Conservation (phyloP, 2,329 filamentous ascomycete genomes). For the Samsoniella hepiali region DNA sequence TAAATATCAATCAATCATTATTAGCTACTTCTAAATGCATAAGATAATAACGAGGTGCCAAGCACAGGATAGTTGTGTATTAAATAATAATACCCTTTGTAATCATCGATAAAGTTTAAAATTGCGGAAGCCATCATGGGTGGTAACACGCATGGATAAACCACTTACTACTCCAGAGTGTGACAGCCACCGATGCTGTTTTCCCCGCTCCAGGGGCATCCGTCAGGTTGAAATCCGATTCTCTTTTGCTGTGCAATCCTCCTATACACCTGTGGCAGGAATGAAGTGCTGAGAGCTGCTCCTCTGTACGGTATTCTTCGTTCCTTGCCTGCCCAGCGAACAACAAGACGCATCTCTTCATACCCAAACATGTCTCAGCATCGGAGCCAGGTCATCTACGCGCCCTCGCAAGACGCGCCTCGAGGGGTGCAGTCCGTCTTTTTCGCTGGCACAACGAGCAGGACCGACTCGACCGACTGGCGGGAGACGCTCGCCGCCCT, state of each 20-base stretch:
- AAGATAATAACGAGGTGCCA: too few relatives aligned
- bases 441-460: constrained; percentile 54
- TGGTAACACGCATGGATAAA: too few relatives aligned
- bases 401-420: constrained; percentile 25
- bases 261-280: neutral
- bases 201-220: too few relatives aligned
- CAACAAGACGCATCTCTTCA: neutral
- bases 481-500: constrained; percentile 39
- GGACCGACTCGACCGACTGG: constrained; percentile 42
- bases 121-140: too few relatives aligned
- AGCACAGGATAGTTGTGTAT: too few relatives aligned
- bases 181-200: too few relatives aligned
- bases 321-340: neutral
- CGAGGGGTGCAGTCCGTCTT: constrained; percentile 41
- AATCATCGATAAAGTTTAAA: too few relatives aligned
- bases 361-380: neutral
- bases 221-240: too few relatives aligned
- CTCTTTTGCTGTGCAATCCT: neutral
- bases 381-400: constrained; percentile 29
- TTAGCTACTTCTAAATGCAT: too few relatives aligned
- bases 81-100: too few relatives aligned
- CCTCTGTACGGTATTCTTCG: neutral
- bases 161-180: too few relatives aligned
- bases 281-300: neutral
- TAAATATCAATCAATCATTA: too few relatives aligned